Conservation (phyloP, 305 asterid species). For the Fraxinus angustifolia region DNA sequence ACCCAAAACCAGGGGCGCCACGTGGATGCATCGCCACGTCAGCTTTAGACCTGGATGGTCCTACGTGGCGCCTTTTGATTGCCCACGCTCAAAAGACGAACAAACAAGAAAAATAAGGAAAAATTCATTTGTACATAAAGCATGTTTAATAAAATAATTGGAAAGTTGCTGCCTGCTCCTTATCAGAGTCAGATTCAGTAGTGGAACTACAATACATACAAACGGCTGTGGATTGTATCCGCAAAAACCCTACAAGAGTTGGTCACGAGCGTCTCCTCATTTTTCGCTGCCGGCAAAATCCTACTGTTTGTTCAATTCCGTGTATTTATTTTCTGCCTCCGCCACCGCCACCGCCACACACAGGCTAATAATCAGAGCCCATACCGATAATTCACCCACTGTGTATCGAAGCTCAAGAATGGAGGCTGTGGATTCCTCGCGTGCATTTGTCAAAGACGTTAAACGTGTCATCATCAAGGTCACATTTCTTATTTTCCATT, state of each 20-base stretch:
- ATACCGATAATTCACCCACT: not conserved
- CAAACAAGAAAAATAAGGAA: too few species aligned
- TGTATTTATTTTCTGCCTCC: not conserved
- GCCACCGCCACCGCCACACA: not conserved
- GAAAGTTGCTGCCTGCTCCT: not conserved
- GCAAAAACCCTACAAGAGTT: constrained; percentile 24
- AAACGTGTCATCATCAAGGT: constrained; percentile 78
- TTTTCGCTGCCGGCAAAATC: constrained; percentile 3
- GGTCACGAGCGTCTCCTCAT: constrained; percentile 30
- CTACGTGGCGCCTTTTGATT: not conserved
- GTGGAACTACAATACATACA: not conserved
- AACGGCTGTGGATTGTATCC: constrained; percentile 1
- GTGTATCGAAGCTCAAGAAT: constrained; percentile 24
- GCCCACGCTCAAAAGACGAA: not conserved
- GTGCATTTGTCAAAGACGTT: constrained; percentile 64
- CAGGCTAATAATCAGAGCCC: not conserved
- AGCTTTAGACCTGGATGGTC: not conserved
- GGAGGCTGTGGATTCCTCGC: constrained; percentile 60
- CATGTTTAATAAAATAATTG: too few species aligned
- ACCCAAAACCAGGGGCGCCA: too few species aligned
- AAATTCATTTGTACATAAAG: too few species aligned
- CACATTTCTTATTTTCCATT: not conserved
- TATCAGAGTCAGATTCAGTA: not conserved
- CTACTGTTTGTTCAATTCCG: not conserved
- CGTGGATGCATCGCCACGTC: not conserved